Evolutionary conservation across 192 early-diverging fungal genomes (phyloP).

Genomic region (Glomus cerebriforme): DNA sequence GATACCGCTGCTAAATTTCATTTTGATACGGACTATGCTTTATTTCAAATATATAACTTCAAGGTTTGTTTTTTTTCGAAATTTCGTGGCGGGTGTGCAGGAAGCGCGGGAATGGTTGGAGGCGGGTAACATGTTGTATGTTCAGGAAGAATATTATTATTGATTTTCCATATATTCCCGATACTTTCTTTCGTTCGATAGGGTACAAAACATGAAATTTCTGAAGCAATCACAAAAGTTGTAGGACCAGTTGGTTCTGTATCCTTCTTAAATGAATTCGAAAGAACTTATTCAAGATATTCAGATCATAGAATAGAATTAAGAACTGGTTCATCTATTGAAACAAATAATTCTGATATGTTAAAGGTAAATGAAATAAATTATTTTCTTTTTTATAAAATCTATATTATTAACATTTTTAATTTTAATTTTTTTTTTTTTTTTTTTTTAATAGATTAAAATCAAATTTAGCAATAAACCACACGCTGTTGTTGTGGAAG

Average conservation of each 20-base stretch:
- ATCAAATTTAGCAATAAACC: conserved; percentile 17
- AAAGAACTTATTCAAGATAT: background rate
- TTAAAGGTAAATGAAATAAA: conserved; percentile 18
- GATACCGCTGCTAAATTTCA: conserved; percentile 9
- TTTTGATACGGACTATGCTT: conserved; percentile 20
- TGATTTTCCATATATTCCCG: background rate
- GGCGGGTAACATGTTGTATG: background rate
- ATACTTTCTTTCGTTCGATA: background rate
- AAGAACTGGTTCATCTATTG: background rate
- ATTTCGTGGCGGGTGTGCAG: background rate
- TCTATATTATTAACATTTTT: background rate
- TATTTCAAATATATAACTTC: conserved; percentile 23
- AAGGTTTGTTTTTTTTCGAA: too few relatives aligned
- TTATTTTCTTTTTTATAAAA: background rate
- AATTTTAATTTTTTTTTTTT: background rate
- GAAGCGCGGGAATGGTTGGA: background rate
- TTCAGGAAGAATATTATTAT: background rate
- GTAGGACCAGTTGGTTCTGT: background rate
- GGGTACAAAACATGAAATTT: conserved; percentile 4
- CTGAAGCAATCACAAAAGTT: conserved; percentile 6
- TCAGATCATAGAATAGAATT: conserved; percentile 10
- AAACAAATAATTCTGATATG: background rate
- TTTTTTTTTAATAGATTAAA: conserved; percentile 7
- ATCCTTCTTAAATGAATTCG: conserved; percentile 12
- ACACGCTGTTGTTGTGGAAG: background rate